phyloP scores from a whole-genome alignment of 225 moss, liverwort and hornwort species.

The Asterella californica region DNA sequence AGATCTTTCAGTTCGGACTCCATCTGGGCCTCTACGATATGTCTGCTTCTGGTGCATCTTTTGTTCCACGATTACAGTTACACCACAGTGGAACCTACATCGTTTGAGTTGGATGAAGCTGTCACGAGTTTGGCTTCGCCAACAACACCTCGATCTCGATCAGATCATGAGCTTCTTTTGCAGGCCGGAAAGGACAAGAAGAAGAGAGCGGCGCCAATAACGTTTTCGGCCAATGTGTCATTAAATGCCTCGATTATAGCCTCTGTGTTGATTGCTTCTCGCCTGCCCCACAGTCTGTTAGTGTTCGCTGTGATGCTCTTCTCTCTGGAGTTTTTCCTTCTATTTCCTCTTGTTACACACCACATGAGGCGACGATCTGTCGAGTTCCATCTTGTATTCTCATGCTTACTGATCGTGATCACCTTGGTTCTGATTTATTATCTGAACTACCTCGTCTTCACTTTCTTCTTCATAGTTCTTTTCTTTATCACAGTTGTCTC shows the following conservation, averaged over 20 bases:
- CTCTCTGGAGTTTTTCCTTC: slow-evolving; percentile 80
- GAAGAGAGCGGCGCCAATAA: slow-evolving; percentile 43
- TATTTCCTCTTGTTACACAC: slow-evolving; percentile 78
- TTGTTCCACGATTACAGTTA: slow-evolving; percentile 86
- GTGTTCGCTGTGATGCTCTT: slow-evolving; percentile 97
- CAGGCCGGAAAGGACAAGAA: slow-evolving; percentile 27
- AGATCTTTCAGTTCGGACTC: slow-evolving; percentile 93
- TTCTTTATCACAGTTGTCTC: slow-evolving; percentile 78
- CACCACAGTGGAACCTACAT: slow-evolving; percentile 35
- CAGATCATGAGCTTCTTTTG: slow-evolving; percentile 24
- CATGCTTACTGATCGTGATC: slow-evolving; percentile 55
- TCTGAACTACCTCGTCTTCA: slow-evolving; percentile 66
- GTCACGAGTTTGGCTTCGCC: slow-evolving; percentile 13
- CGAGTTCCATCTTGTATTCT: slow-evolving; percentile 76
- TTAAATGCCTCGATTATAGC: slow-evolving; percentile 94
- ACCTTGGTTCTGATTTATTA: slow-evolving; percentile 78
- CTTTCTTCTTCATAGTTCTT: slow-evolving; percentile 65
- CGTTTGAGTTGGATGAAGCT: slow-evolving; percentile 16
- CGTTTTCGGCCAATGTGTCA: slow-evolving; percentile 76
- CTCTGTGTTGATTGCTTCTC: slow-evolving; percentile 88
- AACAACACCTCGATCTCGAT: slow-evolving; percentile 24
- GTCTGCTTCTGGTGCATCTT: slow-evolving; percentile 77
- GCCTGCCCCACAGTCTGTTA: slow-evolving; percentile 58
- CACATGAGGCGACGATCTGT: slow-evolving; percentile 72
- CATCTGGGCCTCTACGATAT: slow-evolving; percentile 91